Evolutionary conservation across 108 stramenopile genomes (phyloP), one percentile per base, ranked within the genome.

Genomic region (Mediolabrus comicus): DNA sequence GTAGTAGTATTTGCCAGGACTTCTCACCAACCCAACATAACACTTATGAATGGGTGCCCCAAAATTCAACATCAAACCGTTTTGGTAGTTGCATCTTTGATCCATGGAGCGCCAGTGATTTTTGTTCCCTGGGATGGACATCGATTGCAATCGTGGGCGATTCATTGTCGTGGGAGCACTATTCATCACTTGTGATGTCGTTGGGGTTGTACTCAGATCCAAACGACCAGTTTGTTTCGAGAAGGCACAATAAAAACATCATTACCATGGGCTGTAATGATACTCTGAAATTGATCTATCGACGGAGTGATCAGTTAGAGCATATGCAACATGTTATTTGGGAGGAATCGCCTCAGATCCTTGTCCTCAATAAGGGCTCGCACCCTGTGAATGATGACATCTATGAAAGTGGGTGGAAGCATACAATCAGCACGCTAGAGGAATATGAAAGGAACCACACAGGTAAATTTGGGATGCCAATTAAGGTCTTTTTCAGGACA

Each of bases 131-230:
- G 54, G 39, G 60, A 13, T 32, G 46, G 13, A 61, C 58, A 12
- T 78, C 80, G 1, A 46, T 84, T n/a, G 41, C 72, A 32, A 67
- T 84, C 24, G 53, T 74, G 14, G 84, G 84, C 41, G 84, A 84
- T 69, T 84, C 84, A 3, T 34, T 84, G 25, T 73, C 69, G 22
- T 84, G 67, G 67, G 84, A 84, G 43, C 80, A 81, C 29, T 84
- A 74, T 35, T 53, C 56, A 3, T 77, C 80, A 22, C 51, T 84
- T 19, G 53, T 67, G 13, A 72, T 81, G 14, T 38, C 36, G 10
- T 38, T 38, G 36, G 36, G 36, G 2, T 38, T 38, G 10, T 13
- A 38, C 10, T 38, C 36, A 38, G 10, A 38, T 38, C 36, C 36
- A 10, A 38, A 38, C 14, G 36, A 38, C 3, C 36, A 38, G 36